These are phyloP conservation scores for Nakazawaea ernobii DNA, from an alignment of 805 yeast species.

Conservation along the genomic window DNA sequence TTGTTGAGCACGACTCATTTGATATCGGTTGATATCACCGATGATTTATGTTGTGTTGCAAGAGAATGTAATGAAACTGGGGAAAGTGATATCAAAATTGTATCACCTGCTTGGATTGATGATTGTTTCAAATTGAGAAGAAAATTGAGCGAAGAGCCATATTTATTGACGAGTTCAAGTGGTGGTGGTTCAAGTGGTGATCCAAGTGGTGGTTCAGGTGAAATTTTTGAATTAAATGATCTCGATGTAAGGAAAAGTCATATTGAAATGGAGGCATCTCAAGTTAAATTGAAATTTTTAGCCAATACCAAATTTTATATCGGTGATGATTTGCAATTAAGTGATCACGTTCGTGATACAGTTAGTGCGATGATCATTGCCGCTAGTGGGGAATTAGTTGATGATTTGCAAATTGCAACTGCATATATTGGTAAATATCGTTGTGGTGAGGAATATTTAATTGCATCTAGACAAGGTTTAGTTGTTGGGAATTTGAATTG, in stretches of 20 bases:
- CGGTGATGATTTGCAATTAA: constrained; percentile 49
- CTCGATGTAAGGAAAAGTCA: constrained; percentile 11
- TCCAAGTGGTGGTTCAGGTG: constrained; percentile 8
- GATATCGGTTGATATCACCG: constrained; percentile 46
- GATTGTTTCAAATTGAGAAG: constrained; percentile 53
- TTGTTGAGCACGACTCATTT: constrained; percentile 77
- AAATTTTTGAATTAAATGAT: constrained; percentile 12
- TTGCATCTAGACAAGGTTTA: constrained; percentile 34
- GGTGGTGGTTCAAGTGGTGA: constrained; percentile 23
- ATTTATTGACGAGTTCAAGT: constrained; percentile 28
- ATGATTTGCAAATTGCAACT: constrained; percentile 18
- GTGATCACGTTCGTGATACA: constrained; percentile 33
- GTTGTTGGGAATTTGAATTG: constrained; percentile 67
- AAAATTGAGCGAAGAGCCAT: constrained; percentile 47
- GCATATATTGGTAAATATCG: constrained; percentile 61
- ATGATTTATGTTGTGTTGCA: constrained; percentile 57
- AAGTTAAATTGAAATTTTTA: constrained; percentile 25
- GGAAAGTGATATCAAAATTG: constrained; percentile 45
- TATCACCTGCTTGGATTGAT: constrained; percentile 76
- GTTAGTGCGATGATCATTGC: constrained; percentile 38
- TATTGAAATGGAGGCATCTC: constrained; percentile 3
- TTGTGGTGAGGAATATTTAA: constrained; percentile 47
- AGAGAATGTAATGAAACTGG: constrained; percentile 28
- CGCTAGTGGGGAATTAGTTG: constrained; percentile 49
- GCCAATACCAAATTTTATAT: constrained; percentile 43